A percentile compares a stretch with the other conserved stretches of the same genome.
Evolutionary conservation across 352 stramenopile species (phyloP).

Genomic region (Pythium folliculosum): DNA sequence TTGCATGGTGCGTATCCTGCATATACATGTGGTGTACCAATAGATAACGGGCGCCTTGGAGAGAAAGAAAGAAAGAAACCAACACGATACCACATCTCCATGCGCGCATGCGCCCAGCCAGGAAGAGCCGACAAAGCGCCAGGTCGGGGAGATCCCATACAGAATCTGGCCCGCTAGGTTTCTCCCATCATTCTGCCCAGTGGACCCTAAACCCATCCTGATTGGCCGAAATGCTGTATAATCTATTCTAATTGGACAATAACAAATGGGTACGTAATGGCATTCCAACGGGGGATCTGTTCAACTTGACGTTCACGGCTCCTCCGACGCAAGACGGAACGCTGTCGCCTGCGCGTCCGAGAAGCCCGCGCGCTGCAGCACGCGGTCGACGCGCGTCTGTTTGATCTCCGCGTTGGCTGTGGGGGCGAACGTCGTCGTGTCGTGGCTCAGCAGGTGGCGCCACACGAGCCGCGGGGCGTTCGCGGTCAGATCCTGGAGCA

Average conservation of each 20-base stretch:
- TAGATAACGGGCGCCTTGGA: slow-evolving; percentile 3
- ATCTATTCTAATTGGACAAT: too few species aligned
- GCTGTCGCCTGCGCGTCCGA: not conserved
- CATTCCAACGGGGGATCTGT: slow-evolving; percentile 17
- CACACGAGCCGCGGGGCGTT: slow-evolving; percentile 42
- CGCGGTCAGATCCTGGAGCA: slow-evolving; percentile 43
- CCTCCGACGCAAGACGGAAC: not conserved
- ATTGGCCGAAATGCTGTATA: too few species aligned
- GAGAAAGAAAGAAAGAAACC: slow-evolving; percentile 4
- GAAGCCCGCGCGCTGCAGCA: slow-evolving; percentile 15
- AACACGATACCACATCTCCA: not conserved
- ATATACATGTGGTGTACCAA: slow-evolving; percentile 12
- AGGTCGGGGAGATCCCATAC: too few species aligned
- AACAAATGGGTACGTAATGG: slow-evolving; percentile 14
- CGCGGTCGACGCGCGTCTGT: slow-evolving; percentile 21
- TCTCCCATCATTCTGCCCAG: too few species aligned
- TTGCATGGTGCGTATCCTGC: slow-evolving; percentile 11
- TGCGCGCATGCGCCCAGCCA: too few species aligned
- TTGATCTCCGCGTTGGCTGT: not conserved
- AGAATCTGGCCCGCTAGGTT: too few species aligned
- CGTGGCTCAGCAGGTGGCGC: slow-evolving; percentile 56
- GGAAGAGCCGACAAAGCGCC: too few species aligned
- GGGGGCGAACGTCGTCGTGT: slow-evolving; percentile 19
- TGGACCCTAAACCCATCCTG: too few species aligned
- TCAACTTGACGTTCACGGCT: not conserved